Conservation (phyloP, 768 basidiomycete genomes). For the Porpolomopsis calyptriformis region DNA sequence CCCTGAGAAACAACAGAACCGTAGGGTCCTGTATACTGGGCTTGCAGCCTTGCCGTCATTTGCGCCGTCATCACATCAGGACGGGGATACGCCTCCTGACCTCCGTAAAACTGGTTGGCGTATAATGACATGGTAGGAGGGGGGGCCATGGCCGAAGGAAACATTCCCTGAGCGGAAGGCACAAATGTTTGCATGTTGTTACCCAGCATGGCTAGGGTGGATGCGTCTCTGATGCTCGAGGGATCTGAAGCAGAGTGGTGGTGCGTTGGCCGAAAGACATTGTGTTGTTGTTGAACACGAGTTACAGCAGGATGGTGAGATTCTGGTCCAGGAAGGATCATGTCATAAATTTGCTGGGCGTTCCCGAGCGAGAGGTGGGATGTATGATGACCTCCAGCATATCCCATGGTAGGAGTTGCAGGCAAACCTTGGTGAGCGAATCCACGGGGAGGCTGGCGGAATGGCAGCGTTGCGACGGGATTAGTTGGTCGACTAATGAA, state of each 20-base stretch:
- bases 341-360: slow-evolving; percentile 70
- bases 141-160: slow-evolving; percentile 35
- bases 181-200: slow-evolving; percentile 47
- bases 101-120: slow-evolving; percentile 57
- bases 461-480: slow-evolving; percentile 35
- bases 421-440: slow-evolving; percentile 45
- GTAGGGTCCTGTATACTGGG: slow-evolving; percentile 50
- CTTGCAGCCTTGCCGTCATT: slow-evolving; percentile 54
- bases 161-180: slow-evolving; percentile 34
- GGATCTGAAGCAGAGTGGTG: slow-evolving; percentile 82
- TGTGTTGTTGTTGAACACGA: slow-evolving; percentile 73
- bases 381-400: slow-evolving; percentile 49
- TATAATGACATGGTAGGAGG: slow-evolving; percentile 49
- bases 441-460: slow-evolving; percentile 52
- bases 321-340: slow-evolving; percentile 57
- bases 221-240: slow-evolving; percentile 61
- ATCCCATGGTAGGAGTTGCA: slow-evolving; percentile 43
- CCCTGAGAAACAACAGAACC: slow-evolving; percentile 23
- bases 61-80: slow-evolving; percentile 43
- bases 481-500: slow-evolving; percentile 46
- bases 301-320: slow-evolving; percentile 54
- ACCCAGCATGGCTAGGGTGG: slow-evolving; percentile 53
- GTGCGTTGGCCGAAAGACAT: slow-evolving; percentile 60
- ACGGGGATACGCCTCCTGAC: slow-evolving; percentile 45
- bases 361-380: slow-evolving; percentile 62